Conservation (phyloP, 1,284 basidiomycete species). For the Trichosporon sp. region DNA sequence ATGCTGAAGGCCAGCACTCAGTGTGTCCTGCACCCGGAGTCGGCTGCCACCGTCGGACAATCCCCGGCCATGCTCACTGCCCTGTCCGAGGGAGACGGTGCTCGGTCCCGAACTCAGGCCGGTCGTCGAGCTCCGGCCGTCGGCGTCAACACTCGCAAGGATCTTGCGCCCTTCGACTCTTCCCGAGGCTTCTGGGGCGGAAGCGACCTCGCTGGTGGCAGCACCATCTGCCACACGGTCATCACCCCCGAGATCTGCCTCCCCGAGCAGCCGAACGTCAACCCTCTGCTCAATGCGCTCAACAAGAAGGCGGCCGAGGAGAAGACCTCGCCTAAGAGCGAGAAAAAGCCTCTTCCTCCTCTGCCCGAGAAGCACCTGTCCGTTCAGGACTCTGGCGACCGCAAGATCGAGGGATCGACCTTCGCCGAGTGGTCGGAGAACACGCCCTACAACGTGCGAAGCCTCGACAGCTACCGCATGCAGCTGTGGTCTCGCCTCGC, state of each 20-base stretch:
- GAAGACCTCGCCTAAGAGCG: conserved; percentile 2
- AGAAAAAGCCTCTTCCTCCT: neutral
- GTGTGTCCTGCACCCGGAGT: conserved; percentile 50
- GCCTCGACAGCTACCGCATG: conserved; percentile 75
- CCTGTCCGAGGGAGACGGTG: conserved; percentile 25
- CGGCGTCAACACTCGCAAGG: conserved; percentile 72
- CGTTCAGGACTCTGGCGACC: conserved; percentile 35
- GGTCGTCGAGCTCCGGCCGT: conserved; percentile 8
- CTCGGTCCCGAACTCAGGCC: neutral
- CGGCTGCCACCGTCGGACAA: conserved; percentile 32
- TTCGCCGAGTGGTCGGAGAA: conserved; percentile 60
- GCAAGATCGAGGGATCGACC: conserved; percentile 57
- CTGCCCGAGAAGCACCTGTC: conserved; percentile 13
- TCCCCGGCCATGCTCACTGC: conserved; percentile 45
- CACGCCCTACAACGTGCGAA: conserved; percentile 76
- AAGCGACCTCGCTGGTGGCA: conserved; percentile 53
- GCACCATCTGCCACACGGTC: conserved; percentile 79
- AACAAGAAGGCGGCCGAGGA: conserved; percentile 4
- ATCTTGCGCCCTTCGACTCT: conserved; percentile 55
- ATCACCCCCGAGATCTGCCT: conserved; percentile 61
- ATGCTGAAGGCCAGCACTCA: conserved; percentile 64
- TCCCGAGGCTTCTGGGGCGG: conserved; percentile 64
- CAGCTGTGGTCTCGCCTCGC: conserved; percentile 83
- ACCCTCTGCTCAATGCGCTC: conserved; percentile 62
- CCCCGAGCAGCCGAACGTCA: conserved; percentile 61